Evolutionary conservation across 2,329 filamentous ascomycete genomes (phyloP).

Genomic region (Didymella arachidicola): DNA sequence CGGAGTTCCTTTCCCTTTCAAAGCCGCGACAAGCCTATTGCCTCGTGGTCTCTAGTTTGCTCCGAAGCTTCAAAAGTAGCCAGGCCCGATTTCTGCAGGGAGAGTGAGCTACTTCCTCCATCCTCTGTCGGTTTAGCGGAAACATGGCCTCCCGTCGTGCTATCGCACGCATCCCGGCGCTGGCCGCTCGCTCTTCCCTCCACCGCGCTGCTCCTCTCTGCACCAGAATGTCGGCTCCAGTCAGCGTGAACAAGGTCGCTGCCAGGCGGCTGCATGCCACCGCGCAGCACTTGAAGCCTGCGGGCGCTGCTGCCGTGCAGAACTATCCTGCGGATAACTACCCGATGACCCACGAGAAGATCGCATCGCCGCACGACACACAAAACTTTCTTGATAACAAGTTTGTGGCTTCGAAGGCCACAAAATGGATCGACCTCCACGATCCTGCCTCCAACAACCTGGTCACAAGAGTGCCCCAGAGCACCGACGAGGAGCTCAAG

Average conservation of each 20-base stretch:
- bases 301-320: constrained; percentile 59
- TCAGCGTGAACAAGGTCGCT: constrained; percentile 51
- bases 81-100: constrained; percentile 10
- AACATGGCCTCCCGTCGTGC: constrained; percentile 57
- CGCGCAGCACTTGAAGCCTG: constrained; percentile 59
- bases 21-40: constrained; percentile 24
- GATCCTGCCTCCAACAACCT: constrained; percentile 88
- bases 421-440: constrained; percentile 78
- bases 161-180: constrained; percentile 53
- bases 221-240: constrained; percentile 51
- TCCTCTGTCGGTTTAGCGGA: constrained; percentile 24
- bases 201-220: constrained; percentile 47
- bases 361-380: constrained; percentile 72
- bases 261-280: constrained; percentile 63
- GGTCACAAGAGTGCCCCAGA: constrained; percentile 82
- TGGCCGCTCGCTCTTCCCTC: constrained; percentile 50
- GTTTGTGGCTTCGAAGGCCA: constrained; percentile 72
- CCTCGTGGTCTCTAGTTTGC: constrained; percentile 8
- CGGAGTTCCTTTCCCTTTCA: constrained; percentile 29
- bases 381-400: constrained; percentile 85
- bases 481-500: constrained; percentile 77
- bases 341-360: constrained; percentile 75
- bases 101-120: constrained; percentile 10
- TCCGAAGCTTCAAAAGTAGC: constrained; percentile 14
- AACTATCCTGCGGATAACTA: constrained; percentile 71